Evolutionary conservation across 208 protist species (phyloP).

Genomic region (Leishmania gerbilli): DNA sequence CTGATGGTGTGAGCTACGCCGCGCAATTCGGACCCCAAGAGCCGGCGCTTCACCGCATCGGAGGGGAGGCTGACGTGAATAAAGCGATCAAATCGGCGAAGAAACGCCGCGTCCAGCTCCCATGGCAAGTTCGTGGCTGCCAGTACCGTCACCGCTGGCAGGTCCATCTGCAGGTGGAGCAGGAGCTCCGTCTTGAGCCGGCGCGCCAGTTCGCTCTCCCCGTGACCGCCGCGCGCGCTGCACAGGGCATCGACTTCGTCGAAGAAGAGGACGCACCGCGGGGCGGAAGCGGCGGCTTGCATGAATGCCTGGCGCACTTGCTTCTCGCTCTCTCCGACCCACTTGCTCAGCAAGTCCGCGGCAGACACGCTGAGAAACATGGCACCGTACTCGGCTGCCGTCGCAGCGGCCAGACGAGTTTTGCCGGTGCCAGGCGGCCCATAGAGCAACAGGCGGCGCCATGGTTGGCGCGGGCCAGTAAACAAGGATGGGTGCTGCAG

Average conservation of each 20-base stretch:
- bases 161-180: conserved; percentile 88
- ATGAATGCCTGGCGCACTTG: conserved; percentile 95
- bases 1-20: conserved; percentile 44
- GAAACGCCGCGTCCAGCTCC: conserved; percentile 89
- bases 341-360: conserved; percentile 96
- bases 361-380: conserved; percentile 94
- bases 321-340: conserved; percentile 97
- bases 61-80: conserved; percentile 87
- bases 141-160: conserved; percentile 70
- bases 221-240: conserved; percentile 56
- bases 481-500: conserved; percentile 97
- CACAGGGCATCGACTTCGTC: conserved; percentile 95
- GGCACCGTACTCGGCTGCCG: conserved; percentile 95
- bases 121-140: conserved; percentile 93
- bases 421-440: conserved; percentile 98
- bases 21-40: conserved; percentile 41
- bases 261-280: conserved; percentile 90
- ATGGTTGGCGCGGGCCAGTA: conserved; percentile 90
- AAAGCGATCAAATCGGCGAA: conserved; percentile 88
- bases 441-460: conserved; percentile 97
- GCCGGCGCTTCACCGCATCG: conserved; percentile 23
- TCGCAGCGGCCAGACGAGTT: conserved; percentile 98
- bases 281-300: conserved; percentile 37
- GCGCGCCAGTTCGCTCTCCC: conserved; percentile 89
- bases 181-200: conserved; percentile 99